Evolutionary conservation across 2,329 filamentous ascomycete species (phyloP), one percentile per base, ranked within the genome.

Genomic region (Ophiostoma australiae): DNA sequence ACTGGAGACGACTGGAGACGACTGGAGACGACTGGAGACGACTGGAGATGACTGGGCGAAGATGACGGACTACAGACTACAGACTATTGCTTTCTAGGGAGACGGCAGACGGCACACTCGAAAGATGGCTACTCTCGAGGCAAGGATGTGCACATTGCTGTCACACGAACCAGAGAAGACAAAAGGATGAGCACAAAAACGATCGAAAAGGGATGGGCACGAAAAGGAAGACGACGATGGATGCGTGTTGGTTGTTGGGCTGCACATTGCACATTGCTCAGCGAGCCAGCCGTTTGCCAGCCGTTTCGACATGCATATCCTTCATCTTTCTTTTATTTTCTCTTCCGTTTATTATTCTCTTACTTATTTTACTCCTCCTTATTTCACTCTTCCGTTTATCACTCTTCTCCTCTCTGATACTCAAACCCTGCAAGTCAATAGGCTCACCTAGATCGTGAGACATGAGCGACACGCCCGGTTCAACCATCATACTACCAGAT

Each of bases 71-170:
- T 15, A 41, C 10, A 41, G 39, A 41, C 39, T 41, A 27, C n/a
- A 27, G n/a, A 27, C 48, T 55, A 55, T 23, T 55, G 20, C 10
- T 23, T 27, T 17, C n/a, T 15, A 27, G 52, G 52, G 52, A 11
- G 52, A 6, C 44, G 37, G 37, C 37, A 3, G 37, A 39, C 37
- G 44, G 44, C 44, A 11, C 23, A 58, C 23, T 58, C 52, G 52
- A 58, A 58, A 58, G 52, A 58, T 58, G 52, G 58, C 23, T 63
- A 63, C 58, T 13, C 13, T 63, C 27, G 58, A 63, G 58, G 58
- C 15, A 63, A 63, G 33, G 58, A 63, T 63, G 58, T 63, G 58
- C 58, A 20, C 58, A 13, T 31, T 63, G n/a, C 23, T 13, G 58
- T 63, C 58, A 33, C 27, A 63, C 58, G 15, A 33, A 27, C n/a